These are phyloP conservation scores for Dactylellina haptotyla DNA, from an alignment of 2,329 filamentous ascomycete species.

Conservation along the genomic window DNA sequence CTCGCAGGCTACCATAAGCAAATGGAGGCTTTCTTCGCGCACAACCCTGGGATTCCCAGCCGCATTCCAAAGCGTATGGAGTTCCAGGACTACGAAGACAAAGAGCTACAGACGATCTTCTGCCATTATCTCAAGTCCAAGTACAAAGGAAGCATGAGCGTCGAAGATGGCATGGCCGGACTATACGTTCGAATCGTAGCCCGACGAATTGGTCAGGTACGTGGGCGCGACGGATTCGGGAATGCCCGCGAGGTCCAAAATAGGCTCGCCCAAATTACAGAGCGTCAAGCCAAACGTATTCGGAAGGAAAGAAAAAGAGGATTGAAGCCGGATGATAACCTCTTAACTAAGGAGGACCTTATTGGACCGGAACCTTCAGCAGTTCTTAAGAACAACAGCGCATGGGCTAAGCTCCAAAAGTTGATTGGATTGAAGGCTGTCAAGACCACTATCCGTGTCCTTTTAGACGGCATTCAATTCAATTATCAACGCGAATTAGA, in stretches of 20 bases:
- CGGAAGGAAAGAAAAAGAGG: slow-evolving; percentile 63
- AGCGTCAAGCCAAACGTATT: slow-evolving; percentile 71
- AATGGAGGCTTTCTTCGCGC: slow-evolving; percentile 80
- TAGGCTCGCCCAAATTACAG: slow-evolving; percentile 66
- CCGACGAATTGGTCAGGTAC: slow-evolving; percentile 71
- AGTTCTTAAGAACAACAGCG: slow-evolving; percentile 66
- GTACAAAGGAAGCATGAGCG: slow-evolving; percentile 68
- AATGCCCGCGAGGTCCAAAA: slow-evolving; percentile 78
- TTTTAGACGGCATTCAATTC: slow-evolving; percentile 70
- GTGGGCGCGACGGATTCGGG: slow-evolving; percentile 75
- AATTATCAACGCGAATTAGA: slow-evolving; percentile 75
- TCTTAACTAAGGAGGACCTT: slow-evolving; percentile 74
- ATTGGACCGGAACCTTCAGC: slow-evolving; percentile 74
- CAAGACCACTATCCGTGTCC: slow-evolving; percentile 69
- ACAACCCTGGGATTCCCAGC: slow-evolving; percentile 77
- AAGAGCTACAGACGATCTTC: slow-evolving; percentile 73
- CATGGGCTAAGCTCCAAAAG: slow-evolving; percentile 69
- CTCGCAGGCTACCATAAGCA: slow-evolving; percentile 77
- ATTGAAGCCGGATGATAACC: slow-evolving; percentile 67
- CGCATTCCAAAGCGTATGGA: slow-evolving; percentile 73
- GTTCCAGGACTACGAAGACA: slow-evolving; percentile 75
- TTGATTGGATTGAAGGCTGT: slow-evolving; percentile 72
- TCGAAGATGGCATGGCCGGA: slow-evolving; percentile 70
- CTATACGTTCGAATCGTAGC: slow-evolving; percentile 73
- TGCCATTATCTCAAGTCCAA: slow-evolving; percentile 67